phyloP scores from a whole-genome alignment of 2,329 filamentous ascomycete genomes.

The Fusarium pseudocircinatum region DNA sequence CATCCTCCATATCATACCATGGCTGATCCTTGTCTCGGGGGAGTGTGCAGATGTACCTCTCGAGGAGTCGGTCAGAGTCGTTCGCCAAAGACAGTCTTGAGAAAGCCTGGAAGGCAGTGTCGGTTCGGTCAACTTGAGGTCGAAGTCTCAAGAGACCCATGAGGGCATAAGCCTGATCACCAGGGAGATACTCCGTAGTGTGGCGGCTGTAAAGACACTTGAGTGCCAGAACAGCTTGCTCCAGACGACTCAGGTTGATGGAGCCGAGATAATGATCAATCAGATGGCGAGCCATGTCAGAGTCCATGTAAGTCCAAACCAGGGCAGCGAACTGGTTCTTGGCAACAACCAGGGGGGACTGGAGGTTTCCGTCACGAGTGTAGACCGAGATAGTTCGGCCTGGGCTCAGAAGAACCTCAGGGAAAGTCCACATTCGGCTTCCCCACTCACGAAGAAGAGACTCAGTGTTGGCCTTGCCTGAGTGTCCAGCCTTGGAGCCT shows the following conservation, averaged over 20 bases:
- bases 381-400: slow-evolving; percentile 39
- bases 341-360: slow-evolving; percentile 32
- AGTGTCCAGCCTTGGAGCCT: background rate
- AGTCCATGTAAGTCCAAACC: slow-evolving; percentile 45
- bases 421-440: slow-evolving; percentile 44
- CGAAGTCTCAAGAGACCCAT: slow-evolving; percentile 50
- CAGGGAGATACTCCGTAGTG: slow-evolving; percentile 37
- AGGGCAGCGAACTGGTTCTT: slow-evolving; percentile 48
- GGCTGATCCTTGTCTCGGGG: slow-evolving; percentile 37
- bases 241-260: slow-evolving; percentile 46
- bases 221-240: slow-evolving; percentile 45
- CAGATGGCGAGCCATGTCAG: slow-evolving; percentile 44
- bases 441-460: slow-evolving; percentile 42
- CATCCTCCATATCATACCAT: slow-evolving; percentile 47
- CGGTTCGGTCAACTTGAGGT: slow-evolving; percentile 46
- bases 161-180: slow-evolving; percentile 50
- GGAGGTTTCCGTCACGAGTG: slow-evolving; percentile 36
- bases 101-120: slow-evolving; percentile 51
- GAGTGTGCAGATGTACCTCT: slow-evolving; percentile 47
- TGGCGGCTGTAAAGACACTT: slow-evolving; percentile 45
- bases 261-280: slow-evolving; percentile 49
- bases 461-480: slow-evolving; percentile 33
- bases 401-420: slow-evolving; percentile 42
- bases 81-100: slow-evolving; percentile 49
- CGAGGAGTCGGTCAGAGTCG: slow-evolving; percentile 48